Base-by-base conservation (phyloP, 192 early-diverging fungal genomes). In the Mycoemilia scoparia region DNA sequence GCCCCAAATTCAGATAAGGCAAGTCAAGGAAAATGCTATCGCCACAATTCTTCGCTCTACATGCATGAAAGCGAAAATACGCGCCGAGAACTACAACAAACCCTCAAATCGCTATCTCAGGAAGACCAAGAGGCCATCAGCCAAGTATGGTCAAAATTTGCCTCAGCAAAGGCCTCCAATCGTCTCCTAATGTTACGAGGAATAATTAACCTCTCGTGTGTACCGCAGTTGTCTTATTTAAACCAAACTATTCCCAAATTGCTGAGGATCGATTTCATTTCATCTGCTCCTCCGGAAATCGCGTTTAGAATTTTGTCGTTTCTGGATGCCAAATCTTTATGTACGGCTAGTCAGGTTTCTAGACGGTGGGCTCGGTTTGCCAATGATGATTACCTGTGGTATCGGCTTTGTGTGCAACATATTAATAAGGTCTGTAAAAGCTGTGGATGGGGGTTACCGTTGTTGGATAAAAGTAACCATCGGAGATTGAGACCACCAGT, bases 381-480 rank as follows among this genome's bases (percentile, higher is more conserved):
- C 4, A 84, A 95, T 42, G 86, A 90, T 43, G 87, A 98, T 45
- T 59, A 76, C 5, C 65, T 98, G 10, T 98, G 93, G 93, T 82
- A 93, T 46, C 61, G 78, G 21, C 91, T 98, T 85, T 98, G 93
- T 43, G 77, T 79, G 23, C 90, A 96, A 59, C 93, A 98, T 47
- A 98, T 93, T 35, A 87, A 90, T 54, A 82, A 82, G 37, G 82
- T 84, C 39, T 98, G 93, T 46, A 67, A 66, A 44, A 92, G 79
- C 38, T 98, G 93, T 54, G 93, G 93, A 1, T 98, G 90, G 90
- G 90, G 93, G 1, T 41, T 96, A 22, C 91, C 91, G n/a, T 44
- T 87, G 41, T 55, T 89, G 17, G 72, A 82, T 35, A 69, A 57
- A 27, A 74, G 49, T 23, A 45, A 56, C 21, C 55, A 56, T 13